Evolutionary conservation across 257 asterid genomes (phyloP), one percentile per base, ranked within the genome.

Genomic region (Nyctanthes arbortristis): DNA sequence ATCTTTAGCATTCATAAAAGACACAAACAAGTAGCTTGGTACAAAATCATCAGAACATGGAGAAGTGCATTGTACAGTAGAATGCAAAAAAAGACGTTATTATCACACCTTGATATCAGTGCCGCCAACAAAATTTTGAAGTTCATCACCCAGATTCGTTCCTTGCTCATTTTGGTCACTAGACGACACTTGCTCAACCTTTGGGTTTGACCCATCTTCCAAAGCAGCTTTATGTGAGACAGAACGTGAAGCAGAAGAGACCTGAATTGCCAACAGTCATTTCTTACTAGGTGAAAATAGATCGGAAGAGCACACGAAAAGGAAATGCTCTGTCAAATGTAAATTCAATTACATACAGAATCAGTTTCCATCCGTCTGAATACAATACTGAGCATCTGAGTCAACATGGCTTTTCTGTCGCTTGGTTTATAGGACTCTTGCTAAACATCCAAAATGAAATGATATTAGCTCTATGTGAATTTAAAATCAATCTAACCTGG

Each of bases 391-490:
- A 94, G 89, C 96, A 94, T 94, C 75, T 94, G 99, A 25, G 97
- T 89, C 63, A 94, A 74, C 98, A 91, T 94, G 79, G 99, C 99
- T 77, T 89, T 94, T 60, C 97, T 9, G 99, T 94, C 56, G 96
- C 96, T 86, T 94, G 99, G 85, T 91, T 94, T 77, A 94, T 87
- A 71, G 89, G 96, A 73, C 98, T 89, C 95, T 94, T 94, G 91
- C 99, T 94, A 73, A 75, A 86, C 78, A 79, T 73, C 76, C 63
- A 73, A 77, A 69, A 40, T 37, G n/a, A 56, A 63, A 27, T 66
- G 35, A 69, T 71, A 81, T 72, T 35, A 79, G 81, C 72, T 81
- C 35, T 47, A 67, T 35, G 60, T 55, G 31, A 49, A 56, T 60
- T n/a, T 66, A 75, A 67, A 70, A 43, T 43, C 73, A 63, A 66